Evolutionary conservation across 1,284 basidiomycete species (phyloP), one percentile per base, ranked within the genome.

Genomic region (Cutaneotrichosporon mucoides): DNA sequence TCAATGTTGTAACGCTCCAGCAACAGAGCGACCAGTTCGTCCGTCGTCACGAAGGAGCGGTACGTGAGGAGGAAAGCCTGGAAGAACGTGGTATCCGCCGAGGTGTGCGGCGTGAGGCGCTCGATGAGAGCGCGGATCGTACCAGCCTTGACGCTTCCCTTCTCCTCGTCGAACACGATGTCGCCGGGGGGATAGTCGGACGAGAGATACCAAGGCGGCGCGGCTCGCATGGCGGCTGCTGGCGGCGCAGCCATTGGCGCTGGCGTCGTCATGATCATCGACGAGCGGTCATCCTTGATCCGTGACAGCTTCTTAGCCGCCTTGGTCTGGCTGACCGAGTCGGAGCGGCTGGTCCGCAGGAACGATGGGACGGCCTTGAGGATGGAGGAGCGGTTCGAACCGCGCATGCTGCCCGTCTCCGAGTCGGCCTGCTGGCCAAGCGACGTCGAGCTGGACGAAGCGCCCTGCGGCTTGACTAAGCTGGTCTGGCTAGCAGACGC

Each of bases 31-130:
- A 98, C 88, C 24, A 99, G 79, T 60, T 92, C 88, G 57, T 91
- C 84, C 15, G 92, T 81, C 1, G 87, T 88, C 12, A 91, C 92
- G 76, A 99, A 99, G 0, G 92, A 95, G 67, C 94, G 92, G 82
- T 93, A 97, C 1, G 96, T 99, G 84, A 97, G 89, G 63, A 99
- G 78, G 84, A 99, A 99, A 1, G 93, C 89, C 73, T 90, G 88
- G 73, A 87, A 90, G 79, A 91, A 99, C 6, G 85, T 84, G 15
- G 68, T 71, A 56, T 74, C 73, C 61, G 55, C 84, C 71, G 85
- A 84, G 64, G 91, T 89, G 75, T 99, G 95, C 38, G 90, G 87
- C 2, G 95, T 98, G 59, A 98, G 80, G 6, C 91, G 85, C 71
- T 93, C 92, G 5, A 98, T 86, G 7, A 98, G 80, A 3, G 92